Conservation (phyloP, 2,329 filamentous ascomycete genomes). For the Nemania sp. region DNA sequence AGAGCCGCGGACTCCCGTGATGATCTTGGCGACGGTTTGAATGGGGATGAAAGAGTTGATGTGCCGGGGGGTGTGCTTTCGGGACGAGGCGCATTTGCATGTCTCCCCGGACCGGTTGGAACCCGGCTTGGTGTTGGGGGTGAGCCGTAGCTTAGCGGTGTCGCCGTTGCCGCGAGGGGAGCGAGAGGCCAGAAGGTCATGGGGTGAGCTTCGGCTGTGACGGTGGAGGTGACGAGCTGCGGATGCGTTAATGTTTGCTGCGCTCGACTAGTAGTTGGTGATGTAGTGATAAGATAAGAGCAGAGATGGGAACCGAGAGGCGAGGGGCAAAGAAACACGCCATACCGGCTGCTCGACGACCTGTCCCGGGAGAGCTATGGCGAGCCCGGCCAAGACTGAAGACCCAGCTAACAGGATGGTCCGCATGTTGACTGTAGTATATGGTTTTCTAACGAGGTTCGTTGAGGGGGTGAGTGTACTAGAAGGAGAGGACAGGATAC, state of each 20-base stretch:
- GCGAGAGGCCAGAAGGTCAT: slow-evolving; percentile 34
- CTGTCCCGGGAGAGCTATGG: slow-evolving; percentile 15
- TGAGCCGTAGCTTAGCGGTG: slow-evolving; percentile 34
- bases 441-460: neutral
- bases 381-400: slow-evolving; percentile 5
- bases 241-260: neutral
- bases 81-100: slow-evolving; percentile 21
- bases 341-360: slow-evolving; percentile 15
- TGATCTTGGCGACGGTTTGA: neutral
- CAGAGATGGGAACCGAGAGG: neutral
- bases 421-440: slow-evolving; percentile 7
- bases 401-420: neutral
- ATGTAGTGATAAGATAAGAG: neutral
- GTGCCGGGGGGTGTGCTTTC: neutral
- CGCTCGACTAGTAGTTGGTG: neutral
- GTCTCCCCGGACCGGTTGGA: slow-evolving; percentile 25
- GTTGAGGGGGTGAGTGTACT: neutral
- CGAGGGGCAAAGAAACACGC: neutral
- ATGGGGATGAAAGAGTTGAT: neutral
- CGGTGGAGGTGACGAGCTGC: slow-evolving; percentile 31
- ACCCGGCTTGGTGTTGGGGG: slow-evolving; percentile 37
- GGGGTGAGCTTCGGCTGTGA: slow-evolving; percentile 39
- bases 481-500: neutral
- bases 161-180: slow-evolving; percentile 29
- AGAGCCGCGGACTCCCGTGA: neutral